Base-by-base conservation (phyloP, 2,329 filamentous ascomycete genomes). In the Aspergillus novoparasiticus region DNA sequence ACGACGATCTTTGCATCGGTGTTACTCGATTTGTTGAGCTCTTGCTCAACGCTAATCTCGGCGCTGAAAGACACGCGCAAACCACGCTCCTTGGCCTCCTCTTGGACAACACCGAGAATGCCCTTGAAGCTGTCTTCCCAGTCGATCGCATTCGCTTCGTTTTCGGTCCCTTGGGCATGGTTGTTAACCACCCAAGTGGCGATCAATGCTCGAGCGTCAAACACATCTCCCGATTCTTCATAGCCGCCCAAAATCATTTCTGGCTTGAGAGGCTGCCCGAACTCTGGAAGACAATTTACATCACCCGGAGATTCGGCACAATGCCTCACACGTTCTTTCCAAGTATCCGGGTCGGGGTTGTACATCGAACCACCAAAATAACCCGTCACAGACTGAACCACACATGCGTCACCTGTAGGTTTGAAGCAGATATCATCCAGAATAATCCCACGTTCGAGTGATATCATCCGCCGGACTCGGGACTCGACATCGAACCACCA, bases 11-110 rank as follows among this genome's bases (percentile, higher is more conserved):
- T 97, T 51, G 94, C 96, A 77, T 99, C 95, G 0, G 95, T 98
- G 78, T 99, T 99, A 57, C 93, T 97, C 43, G 93, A 96, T 80
- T 98, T 97, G 82, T 97, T 99, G 62, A 99, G 84, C 75, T 99
- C 95, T 75, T 97, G 87, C 76, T 98, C 94, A 65, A 99, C 82
- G 77, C 94, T 97, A 78, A 94, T 92, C 79, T 99, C 95, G 0
- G 95, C 96, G 57, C 89, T 96, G 84, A 98, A 99, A 9, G 94
- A 98, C 41, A 99, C 81, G 23, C 95, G 87, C 11, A 99, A 85
- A 1, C 94, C 94, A 55, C 91, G 88, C 23, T 89, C 84, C 4
- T 79, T 79, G 9, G 95, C 96, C 78, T 99, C 93, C 16, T 86
- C 81, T 76, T 97, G 93, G 1, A 93, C 87, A n/a, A 88, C 85